Conservation (phyloP, 164 flowering plant species). For the Aristolochia californica region DNA sequence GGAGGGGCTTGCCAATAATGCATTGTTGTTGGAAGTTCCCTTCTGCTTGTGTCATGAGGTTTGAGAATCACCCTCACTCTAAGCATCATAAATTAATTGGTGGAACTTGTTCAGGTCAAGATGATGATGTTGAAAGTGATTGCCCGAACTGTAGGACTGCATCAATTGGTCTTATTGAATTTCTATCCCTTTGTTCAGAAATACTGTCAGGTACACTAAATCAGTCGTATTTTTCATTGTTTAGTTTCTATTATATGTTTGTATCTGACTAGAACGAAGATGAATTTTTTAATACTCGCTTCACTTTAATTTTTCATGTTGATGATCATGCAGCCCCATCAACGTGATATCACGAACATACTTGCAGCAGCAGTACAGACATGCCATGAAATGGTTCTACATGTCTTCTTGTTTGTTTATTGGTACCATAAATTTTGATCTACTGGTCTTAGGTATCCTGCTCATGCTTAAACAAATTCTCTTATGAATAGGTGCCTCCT, state of each 20-base stretch:
- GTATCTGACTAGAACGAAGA: too few species aligned
- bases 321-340: conserved; percentile 71
- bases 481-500: conserved; percentile 68
- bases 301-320: conserved; percentile 9
- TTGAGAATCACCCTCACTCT: too few species aligned
- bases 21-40: too few species aligned
- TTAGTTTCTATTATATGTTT: too few species aligned
- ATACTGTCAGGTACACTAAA: conserved; percentile 59
- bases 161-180: conserved; percentile 55
- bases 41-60: too few species aligned
- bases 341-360: conserved; percentile 70
- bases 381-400: conserved; percentile 86
- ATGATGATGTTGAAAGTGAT: conserved; percentile 94
- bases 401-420: background rate
- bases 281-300: too few species aligned
- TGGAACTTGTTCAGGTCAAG: conserved; percentile 43
- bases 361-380: conserved; percentile 97
- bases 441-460: background rate
- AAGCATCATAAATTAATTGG: background rate
- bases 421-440: background rate
- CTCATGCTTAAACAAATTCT: background rate
- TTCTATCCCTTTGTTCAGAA: conserved; percentile 75
- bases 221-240: background rate
- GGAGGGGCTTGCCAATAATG: too few species aligned
- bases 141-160: conserved; percentile 81